Evolutionary conservation across 2,329 filamentous ascomycete genomes (phyloP), one percentile per base, ranked within the genome.

Genomic region (Paecilomyces formosus): DNA sequence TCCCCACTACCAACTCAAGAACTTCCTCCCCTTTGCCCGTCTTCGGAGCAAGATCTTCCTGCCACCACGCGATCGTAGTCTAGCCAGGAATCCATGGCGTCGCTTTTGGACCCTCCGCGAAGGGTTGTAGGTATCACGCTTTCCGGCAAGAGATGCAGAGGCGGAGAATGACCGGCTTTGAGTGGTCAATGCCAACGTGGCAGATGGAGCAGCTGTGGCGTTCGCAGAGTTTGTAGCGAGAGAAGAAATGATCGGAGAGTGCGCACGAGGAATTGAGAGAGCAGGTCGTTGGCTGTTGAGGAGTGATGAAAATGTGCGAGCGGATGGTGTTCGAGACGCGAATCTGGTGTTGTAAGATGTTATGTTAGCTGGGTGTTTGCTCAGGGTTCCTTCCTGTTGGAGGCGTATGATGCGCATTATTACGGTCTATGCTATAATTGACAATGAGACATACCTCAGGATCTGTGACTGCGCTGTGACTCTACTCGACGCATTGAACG

Each of bases 81-180:
- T 71, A 9, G 79, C 74, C 60, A 87, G 67, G 66, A 85, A 87
- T 2, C 84, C 84, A 72, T 85, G 82, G 65, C 84, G 77, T 62
- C 85, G 76, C 74, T 87, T 87, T 68, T 85, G 77, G 50, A 85
- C 81, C 52, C 79, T 68, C 62, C 85, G 81, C 55, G 80, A 84
- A 9, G 84, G 83, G 57, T 82, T 82, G 66, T 79, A 86, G 50
- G 85, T 87, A 58, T 80, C 73, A 62, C 84, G 77, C 55, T 72
- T 74, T 26, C 68, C 76, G 53, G 68, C 73, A 5, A 80, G 71
- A 2, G 70, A 68, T 6, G 77, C 71, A 56, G 76, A 74, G 15
- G 76, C 71, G 3, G 78, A 80, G 69, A 80, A 79, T 0, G 69
- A 63, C 26, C 75, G 74, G 54, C 64, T 61, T 57, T 71, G 70